Percentiles rank a stretch among this genome's conserved stretches.
Evolutionary conservation across 768 basidiomycete species (phyloP).

Genomic region (Rhizopogon vulgaris): DNA sequence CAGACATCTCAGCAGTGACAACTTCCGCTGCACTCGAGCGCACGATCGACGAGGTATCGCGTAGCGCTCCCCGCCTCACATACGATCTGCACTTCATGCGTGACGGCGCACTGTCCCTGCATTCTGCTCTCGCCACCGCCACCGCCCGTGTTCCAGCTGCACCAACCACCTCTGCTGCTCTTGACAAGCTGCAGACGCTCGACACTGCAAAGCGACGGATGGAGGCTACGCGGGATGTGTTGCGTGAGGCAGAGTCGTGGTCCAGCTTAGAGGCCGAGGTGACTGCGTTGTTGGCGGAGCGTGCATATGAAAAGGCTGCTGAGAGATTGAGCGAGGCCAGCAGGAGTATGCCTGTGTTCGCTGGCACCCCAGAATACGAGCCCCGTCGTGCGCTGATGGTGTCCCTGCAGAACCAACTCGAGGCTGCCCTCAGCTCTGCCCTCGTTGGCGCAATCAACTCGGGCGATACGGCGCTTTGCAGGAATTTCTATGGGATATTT

Average conservation of each 20-base stretch:
- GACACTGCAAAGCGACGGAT: slow-evolving; percentile 82
- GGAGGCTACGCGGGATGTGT: slow-evolving; percentile 83
- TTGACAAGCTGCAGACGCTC: slow-evolving; percentile 74
- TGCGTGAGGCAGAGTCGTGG: slow-evolving; percentile 96
- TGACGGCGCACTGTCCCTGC: slow-evolving; percentile 78
- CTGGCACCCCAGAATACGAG: slow-evolving; percentile 90
- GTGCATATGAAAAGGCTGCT: slow-evolving; percentile 85
- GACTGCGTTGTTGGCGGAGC: slow-evolving; percentile 72
- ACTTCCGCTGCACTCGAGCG: slow-evolving; percentile 83
- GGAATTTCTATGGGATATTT: slow-evolving; percentile 81
- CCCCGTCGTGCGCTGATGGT: slow-evolving; percentile 80
- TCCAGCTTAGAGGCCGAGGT: slow-evolving; percentile 91
- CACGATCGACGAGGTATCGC: slow-evolving; percentile 88
- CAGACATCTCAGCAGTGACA: slow-evolving; percentile 85
- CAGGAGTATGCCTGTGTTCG: slow-evolving; percentile 86
- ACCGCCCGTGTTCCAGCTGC: slow-evolving; percentile 28
- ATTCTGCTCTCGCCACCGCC: slow-evolving; percentile 52
- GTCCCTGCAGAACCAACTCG: slow-evolving; percentile 92
- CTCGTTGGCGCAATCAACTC: slow-evolving; percentile 82
- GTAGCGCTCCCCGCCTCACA: slow-evolving; percentile 82
- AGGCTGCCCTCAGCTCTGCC: slow-evolving; percentile 86
- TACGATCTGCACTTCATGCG: slow-evolving; percentile 98
- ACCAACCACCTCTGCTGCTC: slow-evolving; percentile 50
- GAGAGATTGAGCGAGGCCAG: slow-evolving; percentile 85
- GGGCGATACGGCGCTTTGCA: slow-evolving; percentile 69